Conservation (phyloP, 164 flowering plant genomes). For the Echeveria elegans region DNA sequence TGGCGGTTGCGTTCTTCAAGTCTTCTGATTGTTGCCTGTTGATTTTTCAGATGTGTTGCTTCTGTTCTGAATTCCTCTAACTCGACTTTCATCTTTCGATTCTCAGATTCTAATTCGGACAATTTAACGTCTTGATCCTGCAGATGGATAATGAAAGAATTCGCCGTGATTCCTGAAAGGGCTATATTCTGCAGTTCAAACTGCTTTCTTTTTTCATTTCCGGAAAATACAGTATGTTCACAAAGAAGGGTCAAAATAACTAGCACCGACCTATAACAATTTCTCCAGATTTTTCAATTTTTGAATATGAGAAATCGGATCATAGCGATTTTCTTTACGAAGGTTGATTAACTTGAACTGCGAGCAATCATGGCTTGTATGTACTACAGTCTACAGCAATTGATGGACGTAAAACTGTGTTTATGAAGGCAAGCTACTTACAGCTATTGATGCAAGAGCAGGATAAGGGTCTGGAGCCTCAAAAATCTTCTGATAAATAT, state of each 20-base stretch:
- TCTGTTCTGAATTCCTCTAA: constrained; percentile 94
- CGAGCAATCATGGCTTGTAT: background rate
- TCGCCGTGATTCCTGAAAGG: background rate
- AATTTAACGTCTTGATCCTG: constrained; percentile 85
- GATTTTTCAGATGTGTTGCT: constrained; percentile 92
- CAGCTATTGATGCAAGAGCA: constrained; percentile 79
- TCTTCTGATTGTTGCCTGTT: constrained; percentile 97
- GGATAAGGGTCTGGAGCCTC: constrained; percentile 99
- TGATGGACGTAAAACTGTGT: background rate
- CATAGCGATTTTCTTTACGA: background rate
- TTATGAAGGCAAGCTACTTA: constrained; percentile 28
- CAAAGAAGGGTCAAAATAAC: background rate
- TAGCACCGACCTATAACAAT: background rate
- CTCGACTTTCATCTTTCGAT: constrained; percentile 94
- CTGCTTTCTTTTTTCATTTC: background rate
- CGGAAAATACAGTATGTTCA: background rate
- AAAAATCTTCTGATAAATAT: constrained; percentile 91
- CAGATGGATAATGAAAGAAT: constrained; percentile 10
- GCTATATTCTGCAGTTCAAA: background rate
- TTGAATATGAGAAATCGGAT: no score
- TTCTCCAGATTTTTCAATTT: constrained; percentile 1
- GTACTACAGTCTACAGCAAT: background rate
- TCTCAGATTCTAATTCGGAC: constrained; percentile 83
- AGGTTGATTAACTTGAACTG: background rate
- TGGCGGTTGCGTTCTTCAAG: constrained; percentile 95